Conservation (phyloP, 2,329 filamentous ascomycete genomes). For the Alternaria sp. region DNA sequence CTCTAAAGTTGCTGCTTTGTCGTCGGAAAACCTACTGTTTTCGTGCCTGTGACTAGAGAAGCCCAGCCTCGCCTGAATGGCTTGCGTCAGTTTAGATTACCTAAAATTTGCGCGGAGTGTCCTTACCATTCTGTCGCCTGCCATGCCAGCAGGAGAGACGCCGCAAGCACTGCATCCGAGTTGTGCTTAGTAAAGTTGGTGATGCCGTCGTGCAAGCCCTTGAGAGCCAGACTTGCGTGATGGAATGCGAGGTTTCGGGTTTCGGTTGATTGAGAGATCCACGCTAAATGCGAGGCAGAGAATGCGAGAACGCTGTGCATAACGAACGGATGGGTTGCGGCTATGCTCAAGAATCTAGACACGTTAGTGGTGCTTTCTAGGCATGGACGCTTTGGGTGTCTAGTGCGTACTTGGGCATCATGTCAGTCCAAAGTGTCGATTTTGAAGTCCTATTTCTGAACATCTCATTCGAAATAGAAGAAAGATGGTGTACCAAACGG, state of each 20-base stretch:
- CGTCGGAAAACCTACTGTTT: no score
- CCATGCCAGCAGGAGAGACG: slow-evolving; percentile 92
- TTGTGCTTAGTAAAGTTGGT: slow-evolving; percentile 83
- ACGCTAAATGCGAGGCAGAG: slow-evolving; percentile 93
- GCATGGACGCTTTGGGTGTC: slow-evolving; percentile 25
- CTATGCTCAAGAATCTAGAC: slow-evolving; percentile 79
- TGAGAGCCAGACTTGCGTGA: slow-evolving; percentile 84
- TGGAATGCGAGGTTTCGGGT: slow-evolving; percentile 90
- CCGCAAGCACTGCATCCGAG: slow-evolving; percentile 89
- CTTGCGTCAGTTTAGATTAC: slow-evolving; percentile 21
- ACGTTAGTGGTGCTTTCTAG: slow-evolving; percentile 39
- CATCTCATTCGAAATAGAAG: slow-evolving; percentile 84
- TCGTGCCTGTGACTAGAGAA: slow-evolving; percentile 89
- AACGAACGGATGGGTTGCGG: slow-evolving; percentile 82
- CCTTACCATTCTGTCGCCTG: slow-evolving; percentile 93
- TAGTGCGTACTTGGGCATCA: slow-evolving; percentile 83
- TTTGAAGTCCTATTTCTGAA: slow-evolving; percentile 77
- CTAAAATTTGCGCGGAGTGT: slow-evolving; percentile 22
- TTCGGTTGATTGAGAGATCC: slow-evolving; percentile 83
- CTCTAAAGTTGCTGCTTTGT: no score
- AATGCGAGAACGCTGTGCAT: slow-evolving; percentile 94
- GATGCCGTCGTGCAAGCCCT: slow-evolving; percentile 87
- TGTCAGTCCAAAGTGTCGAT: slow-evolving; percentile 90
- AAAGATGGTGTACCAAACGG: slow-evolving; percentile 88
- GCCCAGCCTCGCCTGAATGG: slow-evolving; percentile 82